Percentiles rank a stretch among this genome's conserved stretches.
Evolutionary conservation across 1,284 basidiomycete genomes (phyloP).

Genomic region (Cutaneotrichosporon sp.): DNA sequence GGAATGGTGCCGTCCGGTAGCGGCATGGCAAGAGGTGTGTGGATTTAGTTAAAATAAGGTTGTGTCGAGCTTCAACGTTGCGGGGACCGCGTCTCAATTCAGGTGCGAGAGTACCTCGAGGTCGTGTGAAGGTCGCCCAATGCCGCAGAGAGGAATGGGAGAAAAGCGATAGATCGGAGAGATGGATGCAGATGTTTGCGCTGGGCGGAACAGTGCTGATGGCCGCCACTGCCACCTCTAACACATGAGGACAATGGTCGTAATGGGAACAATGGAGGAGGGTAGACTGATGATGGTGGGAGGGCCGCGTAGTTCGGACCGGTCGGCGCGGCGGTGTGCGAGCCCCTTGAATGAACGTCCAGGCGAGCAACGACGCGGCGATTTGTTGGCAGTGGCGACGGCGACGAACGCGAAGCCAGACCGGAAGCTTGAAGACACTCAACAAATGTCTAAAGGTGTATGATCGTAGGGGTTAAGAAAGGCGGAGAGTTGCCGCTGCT

Average conservation of each 20-base stretch:
- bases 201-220: neutral
- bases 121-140: too few relatives aligned
- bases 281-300: too few relatives aligned
- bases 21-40: conserved; percentile 14
- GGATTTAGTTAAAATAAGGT: neutral
- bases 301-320: neutral
- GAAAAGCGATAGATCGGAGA: neutral
- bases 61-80: too few relatives aligned
- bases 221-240: neutral
- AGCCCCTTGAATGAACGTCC: too few relatives aligned
- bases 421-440: too few relatives aligned
- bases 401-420: too few relatives aligned
- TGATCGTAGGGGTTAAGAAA: neutral
- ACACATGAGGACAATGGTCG: neutral
- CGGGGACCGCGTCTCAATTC: too few relatives aligned
- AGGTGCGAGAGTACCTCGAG: too few relatives aligned
- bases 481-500: neutral
- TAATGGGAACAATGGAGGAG: conserved; percentile 4
- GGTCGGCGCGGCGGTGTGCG: too few relatives aligned
- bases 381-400: neutral
- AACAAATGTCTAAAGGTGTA: neutral
- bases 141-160: neutral
- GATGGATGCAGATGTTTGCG: neutral
- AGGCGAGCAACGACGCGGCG: neutral
- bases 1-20: conserved; percentile 24